Evolutionary conservation across 2,329 filamentous ascomycete genomes (phyloP).

Genomic region (Aspergillus sp.): DNA sequence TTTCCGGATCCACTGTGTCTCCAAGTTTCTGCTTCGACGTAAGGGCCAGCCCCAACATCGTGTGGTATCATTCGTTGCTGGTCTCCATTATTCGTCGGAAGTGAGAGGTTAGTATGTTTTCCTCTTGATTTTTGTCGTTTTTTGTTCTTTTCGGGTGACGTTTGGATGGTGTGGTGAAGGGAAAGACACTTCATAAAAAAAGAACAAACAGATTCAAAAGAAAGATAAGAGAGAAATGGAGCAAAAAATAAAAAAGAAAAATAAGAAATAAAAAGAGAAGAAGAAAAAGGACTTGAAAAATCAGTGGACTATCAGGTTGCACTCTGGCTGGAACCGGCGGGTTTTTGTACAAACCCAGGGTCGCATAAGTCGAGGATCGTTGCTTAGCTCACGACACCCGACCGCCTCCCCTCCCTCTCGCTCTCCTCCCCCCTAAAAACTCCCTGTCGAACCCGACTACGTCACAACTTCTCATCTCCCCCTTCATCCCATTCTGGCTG

Average conservation of each 20-base stretch:
- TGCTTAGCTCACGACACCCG: constrained; percentile 22
- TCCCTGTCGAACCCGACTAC: constrained; percentile 35
- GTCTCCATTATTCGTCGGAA: constrained; percentile 5
- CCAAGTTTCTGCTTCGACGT: constrained; percentile 18
- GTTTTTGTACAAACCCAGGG: constrained; percentile 23
- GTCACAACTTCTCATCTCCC: constrained; percentile 35
- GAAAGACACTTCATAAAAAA: too few species aligned
- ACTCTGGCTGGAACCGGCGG: constrained; percentile 15
- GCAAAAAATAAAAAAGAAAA: constrained; percentile 1
- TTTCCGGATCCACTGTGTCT: constrained; percentile 21
- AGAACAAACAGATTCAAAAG: too few species aligned
- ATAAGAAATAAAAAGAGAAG: constrained; percentile 1
- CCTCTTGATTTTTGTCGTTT: constrained; percentile 1
- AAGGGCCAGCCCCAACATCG: constrained; percentile 15
- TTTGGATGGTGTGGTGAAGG: too few species aligned
- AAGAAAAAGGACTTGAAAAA: background rate
- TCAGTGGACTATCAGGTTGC: constrained; percentile 10
- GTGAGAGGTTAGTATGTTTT: constrained; percentile 3
- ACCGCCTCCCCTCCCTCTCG: constrained; percentile 22
- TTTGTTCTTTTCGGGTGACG: too few species aligned
- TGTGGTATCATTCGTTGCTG: constrained; percentile 13
- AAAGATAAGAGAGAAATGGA: too few species aligned
- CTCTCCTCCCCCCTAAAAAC: constrained; percentile 31
- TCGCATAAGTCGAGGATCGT: constrained; percentile 18
- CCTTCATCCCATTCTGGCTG: constrained; percentile 16